A percentile compares a stretch with the other conserved stretches of the same genome.
These are phyloP conservation scores for Saccharomyces hybrid DNA, from an alignment of 1,139 yeast species.

Conservation along the genomic window DNA sequence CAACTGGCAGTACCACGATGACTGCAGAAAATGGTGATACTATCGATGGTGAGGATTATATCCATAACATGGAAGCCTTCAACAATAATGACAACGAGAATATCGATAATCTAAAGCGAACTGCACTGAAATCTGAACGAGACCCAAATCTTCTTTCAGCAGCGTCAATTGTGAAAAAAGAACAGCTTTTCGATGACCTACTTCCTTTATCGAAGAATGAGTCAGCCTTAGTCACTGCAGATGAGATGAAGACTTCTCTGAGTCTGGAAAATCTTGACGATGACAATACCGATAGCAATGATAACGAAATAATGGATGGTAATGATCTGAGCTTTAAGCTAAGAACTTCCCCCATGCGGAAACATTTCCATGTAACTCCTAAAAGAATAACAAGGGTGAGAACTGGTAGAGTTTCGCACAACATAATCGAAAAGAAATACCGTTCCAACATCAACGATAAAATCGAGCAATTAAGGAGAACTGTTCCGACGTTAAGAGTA, in stretches of 20 bases:
- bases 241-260: background rate
- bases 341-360: background rate
- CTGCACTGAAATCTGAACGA: background rate
- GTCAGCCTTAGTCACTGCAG: background rate
- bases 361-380: constrained; percentile 3
- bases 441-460: constrained; percentile 66
- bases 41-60: background rate
- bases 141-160: background rate
- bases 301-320: background rate
- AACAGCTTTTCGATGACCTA: background rate
- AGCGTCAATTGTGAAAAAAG: background rate
- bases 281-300: background rate
- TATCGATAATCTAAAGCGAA: constrained; percentile 1
- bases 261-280: background rate
- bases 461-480: constrained; percentile 57
- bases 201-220: background rate
- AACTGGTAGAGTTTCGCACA: constrained; percentile 51
- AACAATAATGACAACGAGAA: constrained; percentile 6
- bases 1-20: background rate
- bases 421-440: constrained; percentile 69
- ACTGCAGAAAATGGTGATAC: background rate
- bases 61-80: background rate
- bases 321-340: background rate
- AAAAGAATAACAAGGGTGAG: constrained; percentile 13
- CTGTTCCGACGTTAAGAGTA: constrained; percentile 54